Percentiles rank a stretch among this genome's conserved stretches.
These are phyloP conservation scores for Hypomyces perniciosus DNA, from an alignment of 2,329 filamentous ascomycete species.

Conservation along the genomic window DNA sequence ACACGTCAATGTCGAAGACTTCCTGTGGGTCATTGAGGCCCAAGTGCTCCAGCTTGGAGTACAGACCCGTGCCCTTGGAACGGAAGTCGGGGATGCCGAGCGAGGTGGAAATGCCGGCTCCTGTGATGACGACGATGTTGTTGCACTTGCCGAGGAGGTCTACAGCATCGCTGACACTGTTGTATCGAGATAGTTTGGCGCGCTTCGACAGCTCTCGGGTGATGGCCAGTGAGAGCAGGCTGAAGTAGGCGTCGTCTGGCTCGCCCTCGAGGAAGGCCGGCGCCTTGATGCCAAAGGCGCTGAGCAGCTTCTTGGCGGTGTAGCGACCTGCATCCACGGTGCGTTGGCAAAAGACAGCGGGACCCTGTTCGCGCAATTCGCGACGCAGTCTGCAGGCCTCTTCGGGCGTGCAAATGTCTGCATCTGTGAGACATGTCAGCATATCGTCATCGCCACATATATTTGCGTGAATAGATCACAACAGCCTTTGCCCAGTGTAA, in stretches of 20 bases:
- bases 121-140: slow-evolving; percentile 91
- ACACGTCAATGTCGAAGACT: slow-evolving; percentile 86
- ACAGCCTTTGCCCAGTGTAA: neutral
- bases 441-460: too few relatives aligned
- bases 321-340: slow-evolving; percentile 64
- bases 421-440: neutral
- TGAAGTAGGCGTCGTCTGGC: slow-evolving; percentile 65
- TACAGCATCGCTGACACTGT: slow-evolving; percentile 83
- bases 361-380: slow-evolving; percentile 70
- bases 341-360: slow-evolving; percentile 66
- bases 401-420: slow-evolving; percentile 53
- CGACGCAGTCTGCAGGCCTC: slow-evolving; percentile 64
- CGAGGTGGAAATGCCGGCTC: slow-evolving; percentile 93
- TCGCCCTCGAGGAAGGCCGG: slow-evolving; percentile 65
- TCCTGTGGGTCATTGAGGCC: slow-evolving; percentile 83
- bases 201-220: slow-evolving; percentile 76
- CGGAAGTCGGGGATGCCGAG: slow-evolving; percentile 96
- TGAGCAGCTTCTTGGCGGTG: slow-evolving; percentile 75
- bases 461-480: too few relatives aligned
- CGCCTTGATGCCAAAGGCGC: slow-evolving; percentile 74
- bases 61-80: slow-evolving; percentile 86
- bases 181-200: slow-evolving; percentile 71
- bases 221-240: slow-evolving; percentile 69
- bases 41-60: slow-evolving; percentile 74
- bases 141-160: slow-evolving; percentile 63